phyloP scores from a whole-genome alignment of 2,329 filamentous ascomycete species.

The Stagonosporopsis tanaceti region DNA sequence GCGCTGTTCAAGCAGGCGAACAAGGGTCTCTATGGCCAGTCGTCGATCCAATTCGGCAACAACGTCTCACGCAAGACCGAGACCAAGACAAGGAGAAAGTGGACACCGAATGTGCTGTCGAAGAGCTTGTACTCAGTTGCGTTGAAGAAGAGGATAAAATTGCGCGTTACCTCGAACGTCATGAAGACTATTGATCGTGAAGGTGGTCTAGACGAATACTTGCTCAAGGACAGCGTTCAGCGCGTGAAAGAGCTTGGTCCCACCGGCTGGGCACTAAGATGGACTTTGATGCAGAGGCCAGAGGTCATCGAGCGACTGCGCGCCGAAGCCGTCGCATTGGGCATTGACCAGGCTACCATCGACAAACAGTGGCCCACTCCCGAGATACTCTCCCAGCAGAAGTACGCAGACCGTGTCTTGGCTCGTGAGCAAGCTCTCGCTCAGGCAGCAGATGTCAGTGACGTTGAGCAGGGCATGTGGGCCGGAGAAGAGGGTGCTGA shows the following conservation, averaged over 20 bases:
- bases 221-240: conserved; percentile 79
- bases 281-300: conserved; percentile 84
- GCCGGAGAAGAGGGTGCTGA: conserved; percentile 18
- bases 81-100: conserved; percentile 74
- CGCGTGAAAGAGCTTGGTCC: conserved; percentile 87
- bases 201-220: conserved; percentile 90
- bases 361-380: conserved; percentile 43
- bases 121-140: conserved; percentile 72
- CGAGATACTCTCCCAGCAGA: conserved; percentile 25
- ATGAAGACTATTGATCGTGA: conserved; percentile 75
- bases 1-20: conserved; percentile 82
- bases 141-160: conserved; percentile 69
- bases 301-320: conserved; percentile 72
- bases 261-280: conserved; percentile 88
- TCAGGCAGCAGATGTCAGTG: conserved; percentile 2
- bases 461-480: conserved; percentile 20
- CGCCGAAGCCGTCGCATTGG: conserved; percentile 69
- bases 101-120: conserved; percentile 75
- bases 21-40: conserved; percentile 73
- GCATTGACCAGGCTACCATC: conserved; percentile 62
- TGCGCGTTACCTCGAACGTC: conserved; percentile 74
- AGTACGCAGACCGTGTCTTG: conserved; percentile 22
- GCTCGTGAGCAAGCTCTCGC: conserved; percentile 21
- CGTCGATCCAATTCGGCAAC: conserved; percentile 81
- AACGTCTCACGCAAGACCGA: conserved; percentile 73